These are phyloP conservation scores for Symbiodinium natans DNA, from an alignment of 73 alveolate genomes.

Conservation along the genomic window DNA sequence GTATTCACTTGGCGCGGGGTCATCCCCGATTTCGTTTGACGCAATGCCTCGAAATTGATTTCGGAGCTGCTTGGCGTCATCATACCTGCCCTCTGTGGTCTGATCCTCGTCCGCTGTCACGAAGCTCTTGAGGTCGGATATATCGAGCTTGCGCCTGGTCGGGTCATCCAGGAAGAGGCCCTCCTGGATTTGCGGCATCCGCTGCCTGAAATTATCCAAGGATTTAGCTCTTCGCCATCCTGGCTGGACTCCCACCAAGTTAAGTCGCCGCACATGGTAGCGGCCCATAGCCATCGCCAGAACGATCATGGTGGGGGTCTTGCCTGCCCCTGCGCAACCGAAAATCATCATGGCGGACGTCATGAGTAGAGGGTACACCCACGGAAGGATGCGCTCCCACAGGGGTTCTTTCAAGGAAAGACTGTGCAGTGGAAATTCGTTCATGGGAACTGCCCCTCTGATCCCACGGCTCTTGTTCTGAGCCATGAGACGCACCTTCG, in stretches of 20 bases:
- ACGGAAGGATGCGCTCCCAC: neutral
- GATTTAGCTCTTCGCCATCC: conserved; percentile 49
- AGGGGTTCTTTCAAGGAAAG: neutral
- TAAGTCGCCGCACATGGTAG: neutral
- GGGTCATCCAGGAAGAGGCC: neutral
- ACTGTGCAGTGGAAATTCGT: neutral
- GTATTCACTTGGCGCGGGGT: too few relatives aligned
- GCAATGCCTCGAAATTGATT: neutral
- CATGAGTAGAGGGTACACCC: conserved; percentile 36
- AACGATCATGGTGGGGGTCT: neutral
- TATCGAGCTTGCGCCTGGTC: neutral
- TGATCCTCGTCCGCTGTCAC: neutral
- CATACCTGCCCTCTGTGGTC: neutral
- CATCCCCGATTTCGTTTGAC: neutral
- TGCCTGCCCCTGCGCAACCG: conserved; percentile 34
- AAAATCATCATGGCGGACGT: neutral
- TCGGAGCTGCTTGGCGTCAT: neutral
- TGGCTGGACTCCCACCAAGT: neutral
- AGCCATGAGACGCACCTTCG: neutral
- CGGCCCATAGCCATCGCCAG: conserved; percentile 27
- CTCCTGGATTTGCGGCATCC: neutral
- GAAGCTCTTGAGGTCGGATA: neutral
- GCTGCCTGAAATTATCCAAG: neutral
- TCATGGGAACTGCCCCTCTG: neutral
- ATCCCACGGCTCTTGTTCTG: conserved; percentile 27